Evolutionary conservation across 2,329 filamentous ascomycete species (phyloP).

Genomic region (Fusarium concolor): DNA sequence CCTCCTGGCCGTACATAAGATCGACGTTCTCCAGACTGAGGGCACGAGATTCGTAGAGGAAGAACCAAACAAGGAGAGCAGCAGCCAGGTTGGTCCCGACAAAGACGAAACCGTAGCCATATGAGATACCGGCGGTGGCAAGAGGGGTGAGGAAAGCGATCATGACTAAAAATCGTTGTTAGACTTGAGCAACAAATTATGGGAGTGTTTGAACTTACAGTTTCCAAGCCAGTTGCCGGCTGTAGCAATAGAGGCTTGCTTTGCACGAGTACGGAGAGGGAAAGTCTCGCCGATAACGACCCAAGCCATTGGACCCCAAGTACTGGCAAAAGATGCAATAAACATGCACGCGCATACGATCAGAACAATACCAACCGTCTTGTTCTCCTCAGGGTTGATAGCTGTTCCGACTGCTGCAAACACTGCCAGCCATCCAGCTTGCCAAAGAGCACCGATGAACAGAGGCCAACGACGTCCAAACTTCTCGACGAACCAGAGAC

Average conservation of each 20-base stretch:
- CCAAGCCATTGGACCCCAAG: slow-evolving; percentile 79
- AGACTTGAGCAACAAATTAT: background rate
- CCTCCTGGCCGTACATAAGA: slow-evolving; percentile 71
- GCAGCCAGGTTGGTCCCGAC: slow-evolving; percentile 70
- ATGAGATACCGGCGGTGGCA: slow-evolving; percentile 70
- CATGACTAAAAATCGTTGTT: slow-evolving; percentile 57
- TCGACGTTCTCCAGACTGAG: slow-evolving; percentile 79
- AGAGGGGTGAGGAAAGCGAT: slow-evolving; percentile 76
- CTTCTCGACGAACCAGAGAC: slow-evolving; percentile 75
- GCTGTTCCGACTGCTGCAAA: slow-evolving; percentile 70
- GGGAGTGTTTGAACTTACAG: slow-evolving; percentile 50
- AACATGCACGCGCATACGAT: slow-evolving; percentile 81
- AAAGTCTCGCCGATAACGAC: slow-evolving; percentile 75
- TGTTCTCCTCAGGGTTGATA: slow-evolving; percentile 56
- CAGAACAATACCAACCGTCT: slow-evolving; percentile 71
- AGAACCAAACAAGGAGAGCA: slow-evolving; percentile 73
- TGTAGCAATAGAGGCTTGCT: slow-evolving; percentile 66
- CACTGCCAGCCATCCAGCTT: slow-evolving; percentile 72
- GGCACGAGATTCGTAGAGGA: slow-evolving; percentile 73
- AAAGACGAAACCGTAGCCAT: slow-evolving; percentile 74
- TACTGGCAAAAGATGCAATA: slow-evolving; percentile 76
- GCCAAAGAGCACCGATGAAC: slow-evolving; percentile 74
- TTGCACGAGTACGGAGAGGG: slow-evolving; percentile 65
- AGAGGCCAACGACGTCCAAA: slow-evolving; percentile 76
- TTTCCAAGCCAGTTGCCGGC: slow-evolving; percentile 70